phyloP scores from a whole-genome alignment of 768 basidiomycete species.

The Auricularia auricula-judae region DNA sequence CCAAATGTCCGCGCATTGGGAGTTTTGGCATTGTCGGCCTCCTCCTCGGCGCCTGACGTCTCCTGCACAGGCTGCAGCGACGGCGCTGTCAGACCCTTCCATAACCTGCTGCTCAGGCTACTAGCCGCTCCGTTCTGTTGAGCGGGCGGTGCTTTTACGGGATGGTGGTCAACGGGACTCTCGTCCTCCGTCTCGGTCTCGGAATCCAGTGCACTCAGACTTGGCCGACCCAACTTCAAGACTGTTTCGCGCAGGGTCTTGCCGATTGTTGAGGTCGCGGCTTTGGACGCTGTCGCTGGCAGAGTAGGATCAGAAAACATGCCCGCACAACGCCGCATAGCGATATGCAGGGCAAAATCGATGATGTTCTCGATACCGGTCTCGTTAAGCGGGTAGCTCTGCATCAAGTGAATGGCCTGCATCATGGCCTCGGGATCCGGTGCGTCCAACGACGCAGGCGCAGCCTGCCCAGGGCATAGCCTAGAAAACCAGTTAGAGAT shows the following conservation, averaged over 20 bases:
- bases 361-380: conserved; percentile 60
- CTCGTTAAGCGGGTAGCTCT: conserved; percentile 49
- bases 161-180: conserved; percentile 1
- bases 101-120: conserved; percentile 18
- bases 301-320: conserved; percentile 11
- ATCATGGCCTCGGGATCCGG: conserved; percentile 54
- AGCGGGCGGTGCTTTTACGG: neutral
- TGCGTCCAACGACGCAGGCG: neutral
- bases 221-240: conserved; percentile 16
- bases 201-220: neutral
- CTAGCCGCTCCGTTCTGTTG: neutral
- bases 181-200: conserved; percentile 2
- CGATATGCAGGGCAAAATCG: conserved; percentile 55
- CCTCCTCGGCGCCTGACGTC: neutral
- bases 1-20: conserved; percentile 29
- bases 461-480: neutral
- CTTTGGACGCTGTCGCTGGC: conserved; percentile 21
- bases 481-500: conserved; percentile 13
- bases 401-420: conserved; percentile 54
- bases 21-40: conserved; percentile 24
- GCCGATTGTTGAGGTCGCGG: conserved; percentile 13
- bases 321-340: conserved; percentile 30
- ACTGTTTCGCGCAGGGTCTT: conserved; percentile 45
- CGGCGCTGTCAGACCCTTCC: conserved; percentile 20
- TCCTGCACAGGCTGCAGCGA: conserved; percentile 4